These are phyloP conservation scores for Chlamydomonas sp. DNA, from an alignment of 139 green algal species.

Conservation along the genomic window DNA sequence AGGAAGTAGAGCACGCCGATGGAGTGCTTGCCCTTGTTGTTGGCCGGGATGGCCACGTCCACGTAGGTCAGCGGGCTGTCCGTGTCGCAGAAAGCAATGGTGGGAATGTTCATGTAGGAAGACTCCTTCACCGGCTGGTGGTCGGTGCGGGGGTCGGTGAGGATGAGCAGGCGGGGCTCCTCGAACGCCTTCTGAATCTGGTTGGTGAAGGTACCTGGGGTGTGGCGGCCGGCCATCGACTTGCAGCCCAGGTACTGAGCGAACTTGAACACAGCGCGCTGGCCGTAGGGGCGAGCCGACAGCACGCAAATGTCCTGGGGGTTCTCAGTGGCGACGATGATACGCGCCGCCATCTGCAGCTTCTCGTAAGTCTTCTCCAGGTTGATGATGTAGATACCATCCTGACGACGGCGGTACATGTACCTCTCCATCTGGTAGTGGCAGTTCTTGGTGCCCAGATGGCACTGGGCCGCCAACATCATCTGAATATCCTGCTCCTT, in stretches of 20 bases:
- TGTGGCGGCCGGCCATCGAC: constrained; percentile 96
- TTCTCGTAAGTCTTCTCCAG: constrained; percentile 99
- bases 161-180: constrained; percentile 96
- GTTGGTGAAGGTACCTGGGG: constrained; percentile 99
- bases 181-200: constrained; percentile 98
- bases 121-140: constrained; percentile 98
- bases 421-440: constrained; percentile 97
- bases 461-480: constrained; percentile 91
- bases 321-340: constrained; percentile 99
- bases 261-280: constrained; percentile 99
- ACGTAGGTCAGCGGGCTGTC: constrained; percentile 94
- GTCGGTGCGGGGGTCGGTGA: constrained; percentile 93
- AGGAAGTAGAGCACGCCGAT: constrained; percentile 98
- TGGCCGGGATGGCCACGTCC: constrained; percentile 99
- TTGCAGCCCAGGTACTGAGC: constrained; percentile 96
- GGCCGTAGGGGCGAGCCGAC: constrained; percentile 92
- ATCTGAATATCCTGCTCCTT: constrained; percentile 88
- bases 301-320: constrained; percentile 84
- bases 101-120: constrained; percentile 98
- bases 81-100: constrained; percentile 99
- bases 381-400: constrained; percentile 99
- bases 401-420: constrained; percentile 83
- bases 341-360: constrained; percentile 96
- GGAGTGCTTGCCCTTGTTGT: constrained; percentile 99
- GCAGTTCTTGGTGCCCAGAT: constrained; percentile 69